Conservation (phyloP, 495 filamentous ascomycete species). For the Penicillium taxi region DNA sequence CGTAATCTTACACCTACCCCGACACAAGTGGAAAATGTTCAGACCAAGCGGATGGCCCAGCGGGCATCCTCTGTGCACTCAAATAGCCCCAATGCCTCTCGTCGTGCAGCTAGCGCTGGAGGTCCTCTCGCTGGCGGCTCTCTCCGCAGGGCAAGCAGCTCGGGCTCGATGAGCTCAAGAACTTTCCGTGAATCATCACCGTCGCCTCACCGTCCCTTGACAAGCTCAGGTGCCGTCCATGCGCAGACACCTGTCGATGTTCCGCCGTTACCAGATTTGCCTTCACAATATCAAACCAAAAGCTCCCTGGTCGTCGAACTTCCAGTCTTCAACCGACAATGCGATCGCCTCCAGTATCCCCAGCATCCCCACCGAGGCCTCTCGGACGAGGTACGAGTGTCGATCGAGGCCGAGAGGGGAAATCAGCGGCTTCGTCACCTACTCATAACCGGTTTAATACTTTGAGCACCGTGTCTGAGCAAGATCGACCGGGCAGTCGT, state of each 20-base stretch:
- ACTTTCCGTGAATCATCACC: conserved; percentile 74
- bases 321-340: conserved; percentile 47
- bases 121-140: conserved; percentile 30
- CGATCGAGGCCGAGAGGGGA: conserved; percentile 30
- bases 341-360: conserved; percentile 43
- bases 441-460: conserved; percentile 17
- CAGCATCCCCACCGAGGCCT: conserved; percentile 33
- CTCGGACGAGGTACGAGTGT: conserved; percentile 37
- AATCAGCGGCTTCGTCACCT: conserved; percentile 12
- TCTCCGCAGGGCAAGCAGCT: conserved; percentile 59
- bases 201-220: conserved; percentile 49
- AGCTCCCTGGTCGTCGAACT: conserved; percentile 34
- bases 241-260: conserved; percentile 28
- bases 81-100: conserved; percentile 38
- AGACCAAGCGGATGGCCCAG: conserved; percentile 77
- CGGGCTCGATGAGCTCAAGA: conserved; percentile 74
- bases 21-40: conserved; percentile 66
- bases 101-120: conserved; percentile 27
- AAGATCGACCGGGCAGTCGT: conserved; percentile 52
- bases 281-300: conserved; percentile 37
- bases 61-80: conserved; percentile 65
- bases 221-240: conserved; percentile 28
- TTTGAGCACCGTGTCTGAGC: conserved; percentile 35
- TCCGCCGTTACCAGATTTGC: conserved; percentile 70
- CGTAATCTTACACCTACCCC: conserved; percentile 68